Percentiles rank a stretch among this genome's conserved stretches.
These are phyloP conservation scores for Tylopilus sp. DNA, from an alignment of 768 basidiomycete genomes.

Conservation along the genomic window DNA sequence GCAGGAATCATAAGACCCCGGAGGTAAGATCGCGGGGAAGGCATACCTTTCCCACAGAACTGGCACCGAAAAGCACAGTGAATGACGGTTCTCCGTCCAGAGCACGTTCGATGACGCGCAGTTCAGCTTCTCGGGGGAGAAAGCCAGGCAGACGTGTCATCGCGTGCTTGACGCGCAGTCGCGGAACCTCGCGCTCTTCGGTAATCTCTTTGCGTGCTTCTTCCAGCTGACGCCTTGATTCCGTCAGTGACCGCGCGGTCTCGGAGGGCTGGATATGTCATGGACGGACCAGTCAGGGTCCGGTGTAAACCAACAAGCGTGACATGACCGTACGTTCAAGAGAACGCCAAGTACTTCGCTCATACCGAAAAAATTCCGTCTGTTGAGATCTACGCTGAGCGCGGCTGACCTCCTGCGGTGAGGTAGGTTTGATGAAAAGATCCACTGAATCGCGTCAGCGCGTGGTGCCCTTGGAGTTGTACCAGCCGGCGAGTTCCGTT, in stretches of 20 bases:
- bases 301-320: background rate
- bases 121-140: constrained; percentile 64
- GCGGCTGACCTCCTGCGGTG: constrained; percentile 55
- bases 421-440: constrained; percentile 72
- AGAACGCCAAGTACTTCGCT: constrained; percentile 75
- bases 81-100: constrained; percentile 72
- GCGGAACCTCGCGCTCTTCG: constrained; percentile 63
- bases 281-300: constrained; percentile 10
- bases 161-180: constrained; percentile 70
- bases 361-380: constrained; percentile 75
- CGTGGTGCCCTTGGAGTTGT: constrained; percentile 30
- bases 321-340: constrained; percentile 53
- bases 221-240: constrained; percentile 71
- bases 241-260: constrained; percentile 74
- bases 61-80: constrained; percentile 77
- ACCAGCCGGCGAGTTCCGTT: constrained; percentile 22
- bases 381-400: constrained; percentile 57
- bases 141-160: constrained; percentile 76
- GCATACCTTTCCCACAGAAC: constrained; percentile 74
- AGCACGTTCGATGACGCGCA: constrained; percentile 59
- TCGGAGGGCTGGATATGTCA: constrained; percentile 58
- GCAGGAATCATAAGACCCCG: background rate
- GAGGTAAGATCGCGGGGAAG: background rate
- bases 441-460: constrained; percentile 58
- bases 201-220: constrained; percentile 74